phyloP scores from a whole-genome alignment of 192 early-diverging fungal genomes.

The Kickxella alabastrina region DNA sequence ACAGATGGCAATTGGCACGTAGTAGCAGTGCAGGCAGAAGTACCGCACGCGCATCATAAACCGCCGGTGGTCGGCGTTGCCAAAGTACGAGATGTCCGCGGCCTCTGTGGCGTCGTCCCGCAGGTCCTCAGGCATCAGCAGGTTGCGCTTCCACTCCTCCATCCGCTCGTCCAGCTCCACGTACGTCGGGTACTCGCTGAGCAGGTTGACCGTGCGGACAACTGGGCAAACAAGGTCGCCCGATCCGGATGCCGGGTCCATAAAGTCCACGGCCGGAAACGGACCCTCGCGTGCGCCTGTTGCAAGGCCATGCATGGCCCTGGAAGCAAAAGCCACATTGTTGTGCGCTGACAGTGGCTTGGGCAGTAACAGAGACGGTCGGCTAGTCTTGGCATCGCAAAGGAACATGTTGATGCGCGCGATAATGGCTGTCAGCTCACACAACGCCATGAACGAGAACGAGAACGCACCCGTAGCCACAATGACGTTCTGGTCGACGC shows the following conservation, averaged over 20 bases:
- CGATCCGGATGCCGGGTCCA: constrained; percentile 7
- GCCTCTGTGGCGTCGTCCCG: constrained; percentile 44
- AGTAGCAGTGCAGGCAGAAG: constrained; percentile 52
- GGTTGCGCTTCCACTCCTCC: constrained; percentile 38
- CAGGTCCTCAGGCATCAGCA: constrained; percentile 45
- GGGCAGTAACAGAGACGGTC: constrained; percentile 6
- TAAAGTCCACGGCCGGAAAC: constrained; percentile 45
- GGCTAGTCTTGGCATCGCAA: constrained; percentile 42
- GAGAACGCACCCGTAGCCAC: constrained; percentile 52
- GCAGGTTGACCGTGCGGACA: constrained; percentile 24
- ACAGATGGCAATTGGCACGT: constrained; percentile 45
- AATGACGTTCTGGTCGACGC: constrained; percentile 27
- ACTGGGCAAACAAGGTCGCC: constrained; percentile 30
- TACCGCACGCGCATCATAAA: constrained; percentile 55
- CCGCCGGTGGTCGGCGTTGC: constrained; percentile 47
- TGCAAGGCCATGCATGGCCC: no score
- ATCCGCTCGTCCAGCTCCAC: constrained; percentile 39
- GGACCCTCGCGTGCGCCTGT: constrained; percentile 26
- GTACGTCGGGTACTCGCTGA: constrained; percentile 41
- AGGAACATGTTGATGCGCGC: constrained; percentile 40
- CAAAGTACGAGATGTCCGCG: constrained; percentile 44
- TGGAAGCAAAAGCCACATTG: background rate
- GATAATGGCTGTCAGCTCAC: constrained; percentile 47
- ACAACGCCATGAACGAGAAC: constrained; percentile 52
- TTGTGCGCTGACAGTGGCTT: background rate